Evolutionary conservation across 2,329 filamentous ascomycete genomes (phyloP), one percentile per base, ranked within the genome.

Genomic region (Fusarium humuli): DNA sequence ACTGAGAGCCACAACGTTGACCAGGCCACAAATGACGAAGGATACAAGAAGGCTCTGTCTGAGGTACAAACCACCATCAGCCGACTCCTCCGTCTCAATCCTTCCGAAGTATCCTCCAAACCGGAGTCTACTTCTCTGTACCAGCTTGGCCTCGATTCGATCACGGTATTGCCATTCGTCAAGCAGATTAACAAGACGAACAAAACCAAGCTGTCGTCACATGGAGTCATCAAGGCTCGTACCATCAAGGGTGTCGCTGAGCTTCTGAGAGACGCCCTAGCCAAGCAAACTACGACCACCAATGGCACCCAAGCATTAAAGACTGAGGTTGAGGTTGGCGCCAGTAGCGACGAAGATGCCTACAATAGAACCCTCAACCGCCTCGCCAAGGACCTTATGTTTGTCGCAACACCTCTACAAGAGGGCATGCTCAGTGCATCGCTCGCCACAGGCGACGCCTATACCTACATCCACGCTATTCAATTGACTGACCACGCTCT

Each of bases 381-480:
- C 5, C 49, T 69, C 12, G 60, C 65, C 2, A 61, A 27, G 5
- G 56, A 52, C 12, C 46, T 69, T 2, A 56, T 69, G 49, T 69
- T 69, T 10, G 7, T 69, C 1, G 60, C 65, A 7, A 69, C 66
- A 0, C 66, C 66, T 0, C 60, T 69, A 0, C 66, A 69, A 25
- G 66, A 69, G 10, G 60, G 66, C 5, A 69, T 69, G 66, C 54
- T 69, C 1, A 69, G 66, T 6, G 66, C 66, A 11, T 69, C 65
- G 1, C 5, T 69, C 1, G 46, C 66, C n/a, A 56, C 57, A 3
- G 49, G 27, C 2, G 23, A 69, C 7, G 66, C 66, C 12, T 69
- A 69, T 30, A 61, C 65, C 0, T 69, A 69, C 10, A 6, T 27
- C 1, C 66, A 69, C 22, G 40, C 60, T 7, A 53, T 69, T 1